Evolutionary conservation across 2,329 filamentous ascomycete genomes (phyloP).

Genomic region (Pseudogymnoascus sp.): DNA sequence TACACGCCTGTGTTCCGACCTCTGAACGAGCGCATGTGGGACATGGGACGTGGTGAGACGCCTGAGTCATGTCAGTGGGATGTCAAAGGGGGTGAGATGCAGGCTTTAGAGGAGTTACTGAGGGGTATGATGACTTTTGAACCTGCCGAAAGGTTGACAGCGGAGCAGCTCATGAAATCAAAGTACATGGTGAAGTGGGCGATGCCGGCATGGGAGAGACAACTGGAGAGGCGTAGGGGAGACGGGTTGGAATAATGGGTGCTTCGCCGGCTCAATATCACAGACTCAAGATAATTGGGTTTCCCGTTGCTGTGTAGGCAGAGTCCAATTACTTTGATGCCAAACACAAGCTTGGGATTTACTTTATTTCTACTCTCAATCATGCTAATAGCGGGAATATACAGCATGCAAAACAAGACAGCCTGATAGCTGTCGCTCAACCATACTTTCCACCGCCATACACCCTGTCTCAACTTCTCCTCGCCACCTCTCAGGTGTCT

Average conservation of each 20-base stretch:
- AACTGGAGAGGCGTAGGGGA: background rate
- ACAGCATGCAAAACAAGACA: background rate
- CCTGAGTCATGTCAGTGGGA: background rate
- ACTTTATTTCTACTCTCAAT: background rate
- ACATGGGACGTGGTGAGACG: background rate
- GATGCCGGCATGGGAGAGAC: constrained; percentile 5
- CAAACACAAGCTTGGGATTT: background rate
- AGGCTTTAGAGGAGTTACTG: constrained; percentile 7
- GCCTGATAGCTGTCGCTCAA: background rate
- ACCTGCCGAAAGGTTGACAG: background rate
- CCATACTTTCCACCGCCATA: background rate
- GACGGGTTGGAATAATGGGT: background rate
- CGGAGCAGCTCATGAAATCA: background rate
- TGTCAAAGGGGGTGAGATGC: constrained; percentile 7
- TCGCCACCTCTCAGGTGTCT: background rate
- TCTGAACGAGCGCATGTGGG: background rate
- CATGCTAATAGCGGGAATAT: background rate
- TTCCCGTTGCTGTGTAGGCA: background rate
- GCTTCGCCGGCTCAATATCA: background rate
- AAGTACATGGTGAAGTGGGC: constrained; percentile 8
- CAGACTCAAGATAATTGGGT: background rate
- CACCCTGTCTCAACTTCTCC: background rate
- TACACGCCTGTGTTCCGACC: background rate
- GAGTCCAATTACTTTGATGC: no score
- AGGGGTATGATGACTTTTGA: constrained; percentile 11